phyloP scores from a whole-genome alignment of 1,284 basidiomycete species.

The Ganoderma meredithae region DNA sequence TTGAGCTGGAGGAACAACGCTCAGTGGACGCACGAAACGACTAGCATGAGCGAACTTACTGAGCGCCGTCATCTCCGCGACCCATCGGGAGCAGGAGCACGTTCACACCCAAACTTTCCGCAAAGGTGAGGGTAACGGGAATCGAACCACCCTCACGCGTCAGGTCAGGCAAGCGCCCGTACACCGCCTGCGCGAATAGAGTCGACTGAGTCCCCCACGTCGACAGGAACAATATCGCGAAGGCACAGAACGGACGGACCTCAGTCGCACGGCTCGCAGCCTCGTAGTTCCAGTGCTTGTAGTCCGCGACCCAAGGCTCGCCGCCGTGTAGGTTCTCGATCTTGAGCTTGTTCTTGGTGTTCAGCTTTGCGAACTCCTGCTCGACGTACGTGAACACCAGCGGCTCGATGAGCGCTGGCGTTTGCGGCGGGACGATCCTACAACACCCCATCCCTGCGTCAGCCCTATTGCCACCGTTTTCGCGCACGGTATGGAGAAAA shows the following conservation, averaged over 20 bases:
- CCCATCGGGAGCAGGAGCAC: slow-evolving; percentile 93
- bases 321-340: slow-evolving; percentile 83
- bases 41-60: slow-evolving; percentile 57
- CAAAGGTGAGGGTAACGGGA: slow-evolving; percentile 95
- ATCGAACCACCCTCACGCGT: slow-evolving; percentile 90
- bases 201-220: not conserved
- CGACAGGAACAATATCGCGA: too few relatives aligned
- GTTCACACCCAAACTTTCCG: slow-evolving; percentile 84
- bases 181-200: slow-evolving; percentile 31
- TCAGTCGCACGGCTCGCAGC: slow-evolving; percentile 86
- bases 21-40: not conserved
- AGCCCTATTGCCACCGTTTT: not conserved
- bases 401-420: slow-evolving; percentile 76
- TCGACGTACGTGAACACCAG: slow-evolving; percentile 79
- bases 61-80: slow-evolving; percentile 92
- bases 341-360: slow-evolving; percentile 80
- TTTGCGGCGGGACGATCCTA: slow-evolving; percentile 90
- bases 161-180: slow-evolving; percentile 33
- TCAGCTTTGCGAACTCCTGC: slow-evolving; percentile 84
- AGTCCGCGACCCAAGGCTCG: slow-evolving; percentile 89
- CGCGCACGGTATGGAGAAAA: not conserved
- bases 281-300: slow-evolving; percentile 94
- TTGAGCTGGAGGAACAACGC: slow-evolving; percentile 62
- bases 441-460: too few relatives aligned
- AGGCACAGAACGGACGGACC: not conserved